These are phyloP conservation scores for Wickerhamomyces sp. DNA, from an alignment of 1,139 yeast species.

Conservation along the genomic window DNA sequence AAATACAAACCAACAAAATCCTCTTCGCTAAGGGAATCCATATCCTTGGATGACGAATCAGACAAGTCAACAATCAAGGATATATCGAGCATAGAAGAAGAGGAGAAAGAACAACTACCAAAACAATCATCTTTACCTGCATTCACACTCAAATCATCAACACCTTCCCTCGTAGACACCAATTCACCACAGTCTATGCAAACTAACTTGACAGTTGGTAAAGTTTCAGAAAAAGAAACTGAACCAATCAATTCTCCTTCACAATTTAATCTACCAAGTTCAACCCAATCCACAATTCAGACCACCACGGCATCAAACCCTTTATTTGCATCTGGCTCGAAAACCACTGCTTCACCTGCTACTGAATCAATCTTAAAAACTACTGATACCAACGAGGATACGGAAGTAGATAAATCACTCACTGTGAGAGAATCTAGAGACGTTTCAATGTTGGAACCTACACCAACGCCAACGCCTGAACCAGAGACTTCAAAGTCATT, in stretches of 20 bases:
- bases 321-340: not conserved
- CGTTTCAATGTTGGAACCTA: slow-evolving; percentile 1
- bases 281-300: not conserved
- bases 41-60: slow-evolving; percentile 16
- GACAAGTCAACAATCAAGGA: slow-evolving; percentile 8
- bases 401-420: not conserved
- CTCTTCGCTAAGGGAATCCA: slow-evolving; percentile 30
- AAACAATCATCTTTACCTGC: not conserved
- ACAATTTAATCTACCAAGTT: not conserved
- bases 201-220: too few species aligned
- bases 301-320: not conserved
- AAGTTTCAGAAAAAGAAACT: not conserved
- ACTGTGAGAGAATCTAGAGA: slow-evolving; percentile 1
- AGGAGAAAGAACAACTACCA: slow-evolving; percentile 1
- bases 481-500: not conserved
- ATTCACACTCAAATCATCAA: not conserved
- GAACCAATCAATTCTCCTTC: not conserved
- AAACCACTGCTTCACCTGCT: not conserved
- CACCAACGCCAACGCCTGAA: not conserved
- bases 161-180: not conserved
- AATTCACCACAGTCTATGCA: not conserved
- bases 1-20: slow-evolving; percentile 31
- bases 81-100: slow-evolving; percentile 5
- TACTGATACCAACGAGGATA: not conserved
- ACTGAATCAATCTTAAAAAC: not conserved